phyloP scores from a whole-genome alignment of 768 basidiomycete species.

The Amylocystis lapponica region DNA sequence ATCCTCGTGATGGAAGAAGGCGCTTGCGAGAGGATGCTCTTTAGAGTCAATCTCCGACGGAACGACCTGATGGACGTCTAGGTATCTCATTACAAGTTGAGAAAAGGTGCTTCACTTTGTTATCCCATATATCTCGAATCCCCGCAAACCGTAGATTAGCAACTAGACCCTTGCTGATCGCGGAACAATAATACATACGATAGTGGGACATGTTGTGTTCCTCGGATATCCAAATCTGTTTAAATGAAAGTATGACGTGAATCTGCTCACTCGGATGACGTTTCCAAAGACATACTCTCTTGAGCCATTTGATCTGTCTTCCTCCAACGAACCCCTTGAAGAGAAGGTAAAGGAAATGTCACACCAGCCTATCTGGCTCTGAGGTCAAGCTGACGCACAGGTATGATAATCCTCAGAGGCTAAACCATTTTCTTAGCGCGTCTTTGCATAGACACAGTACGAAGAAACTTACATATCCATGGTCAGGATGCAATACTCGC shows the following conservation, averaged over 20 bases:
- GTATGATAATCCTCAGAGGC: conserved; percentile 15
- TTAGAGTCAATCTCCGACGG: conserved; percentile 15
- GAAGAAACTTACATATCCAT: conserved; percentile 12
- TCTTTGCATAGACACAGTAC: neutral
- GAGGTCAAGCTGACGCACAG: conserved; percentile 2
- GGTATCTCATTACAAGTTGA: neutral
- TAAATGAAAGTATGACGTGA: neutral
- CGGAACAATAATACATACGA: conserved; percentile 7
- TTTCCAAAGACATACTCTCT: conserved; percentile 11
- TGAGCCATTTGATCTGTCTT: conserved; percentile 17
- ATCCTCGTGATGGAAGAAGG: conserved; percentile 15
- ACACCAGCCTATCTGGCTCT: no score
- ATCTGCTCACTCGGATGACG: no score
- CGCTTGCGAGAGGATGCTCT: conserved; percentile 11
- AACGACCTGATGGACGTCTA: conserved; percentile 1
- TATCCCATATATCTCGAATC: conserved; percentile 17
- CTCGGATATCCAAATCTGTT: conserved; percentile 14
- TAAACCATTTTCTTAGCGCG: neutral
- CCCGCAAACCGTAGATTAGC: neutral
- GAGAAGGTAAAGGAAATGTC: neutral
- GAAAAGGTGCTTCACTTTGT: conserved; percentile 1
- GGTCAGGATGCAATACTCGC: conserved; percentile 17
- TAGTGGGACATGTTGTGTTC: conserved; percentile 16
- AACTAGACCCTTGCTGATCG: no score
- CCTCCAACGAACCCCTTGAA: conserved; percentile 14